phyloP scores from a whole-genome alignment of 768 basidiomycete species.

The Pisolithus sp. region DNA sequence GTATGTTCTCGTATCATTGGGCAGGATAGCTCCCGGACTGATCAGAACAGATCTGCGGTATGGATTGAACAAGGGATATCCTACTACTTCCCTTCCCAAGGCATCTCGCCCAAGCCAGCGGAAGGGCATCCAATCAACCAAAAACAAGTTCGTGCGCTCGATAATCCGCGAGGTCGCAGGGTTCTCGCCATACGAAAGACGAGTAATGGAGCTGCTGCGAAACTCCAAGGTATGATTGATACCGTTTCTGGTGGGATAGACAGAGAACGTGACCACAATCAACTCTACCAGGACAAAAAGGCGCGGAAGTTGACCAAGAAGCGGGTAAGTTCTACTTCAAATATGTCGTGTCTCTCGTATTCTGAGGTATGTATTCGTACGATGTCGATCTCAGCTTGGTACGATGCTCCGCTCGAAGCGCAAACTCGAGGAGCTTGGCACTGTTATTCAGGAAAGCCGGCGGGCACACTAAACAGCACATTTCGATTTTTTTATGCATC shows the following conservation, averaged over 20 bases:
- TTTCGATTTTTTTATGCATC: not conserved
- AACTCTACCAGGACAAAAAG: slow-evolving; percentile 80
- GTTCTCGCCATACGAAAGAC: slow-evolving; percentile 95
- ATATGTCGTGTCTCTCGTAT: not conserved
- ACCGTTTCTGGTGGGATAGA: not conserved
- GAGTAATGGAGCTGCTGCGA: slow-evolving; percentile 96
- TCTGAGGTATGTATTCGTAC: slow-evolving; percentile 1
- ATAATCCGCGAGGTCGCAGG: slow-evolving; percentile 96
- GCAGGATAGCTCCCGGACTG: slow-evolving; percentile 7
- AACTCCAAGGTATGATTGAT: slow-evolving; percentile 79
- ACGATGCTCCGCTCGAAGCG: slow-evolving; percentile 98
- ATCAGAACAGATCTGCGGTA: slow-evolving; percentile 61
- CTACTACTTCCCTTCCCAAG: slow-evolving; percentile 80
- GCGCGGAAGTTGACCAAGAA: slow-evolving; percentile 99
- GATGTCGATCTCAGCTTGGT: slow-evolving; percentile 58
- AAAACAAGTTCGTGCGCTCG: slow-evolving; percentile 90
- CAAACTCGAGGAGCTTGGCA: slow-evolving; percentile 94
- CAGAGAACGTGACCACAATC: not conserved
- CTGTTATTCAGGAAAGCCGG: slow-evolving; percentile 90
- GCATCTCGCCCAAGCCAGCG: slow-evolving; percentile 75
- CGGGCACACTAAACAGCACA: slow-evolving; percentile 44
- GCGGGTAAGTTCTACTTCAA: slow-evolving; percentile 61
- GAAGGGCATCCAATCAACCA: slow-evolving; percentile 86
- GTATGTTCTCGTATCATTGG: slow-evolving; percentile 39
- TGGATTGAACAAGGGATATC: slow-evolving; percentile 84